Conservation (phyloP, 1,139 yeast genomes). For the Geotrichum klebahnii region DNA sequence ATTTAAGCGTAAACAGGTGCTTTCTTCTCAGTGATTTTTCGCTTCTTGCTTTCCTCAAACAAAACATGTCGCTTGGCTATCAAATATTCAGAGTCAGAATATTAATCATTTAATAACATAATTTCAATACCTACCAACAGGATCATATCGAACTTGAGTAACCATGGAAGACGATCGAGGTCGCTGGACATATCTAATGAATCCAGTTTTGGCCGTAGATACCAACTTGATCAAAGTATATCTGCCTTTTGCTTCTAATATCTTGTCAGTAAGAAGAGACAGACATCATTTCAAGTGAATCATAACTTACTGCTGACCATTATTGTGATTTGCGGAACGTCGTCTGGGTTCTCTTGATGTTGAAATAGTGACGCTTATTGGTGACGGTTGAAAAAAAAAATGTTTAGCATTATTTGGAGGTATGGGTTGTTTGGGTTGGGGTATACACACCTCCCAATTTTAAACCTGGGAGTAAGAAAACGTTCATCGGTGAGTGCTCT, state of each 20-base stretch:
- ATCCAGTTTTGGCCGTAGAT: conserved; percentile 86
- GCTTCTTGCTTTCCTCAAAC: conserved; percentile 81
- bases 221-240: conserved; percentile 61
- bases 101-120: conserved; percentile 1
- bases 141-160: conserved; percentile 85
- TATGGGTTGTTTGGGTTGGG: conserved; percentile 15
- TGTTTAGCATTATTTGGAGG: not conserved
- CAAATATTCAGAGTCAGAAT: not conserved
- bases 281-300: not conserved
- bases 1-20: conserved; percentile 29
- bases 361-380: no score
- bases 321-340: conserved; percentile 4
- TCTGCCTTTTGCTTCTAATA: conserved; percentile 24
- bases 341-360: not conserved
- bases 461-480: not conserved
- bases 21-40: conserved; percentile 64
- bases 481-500: not conserved
- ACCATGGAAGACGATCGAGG: conserved; percentile 79
- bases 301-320: conserved; percentile 22
- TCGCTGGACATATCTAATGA: conserved; percentile 69
- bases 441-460: conserved; percentile 8
- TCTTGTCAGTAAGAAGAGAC: not conserved
- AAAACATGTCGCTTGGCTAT: conserved; percentile 71
- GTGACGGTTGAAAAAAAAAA: conserved; percentile 3
- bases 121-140: conserved; percentile 46